Evolutionary conservation across 2,329 filamentous ascomycete genomes (phyloP).

Genomic region (Penicillium sp.): DNA sequence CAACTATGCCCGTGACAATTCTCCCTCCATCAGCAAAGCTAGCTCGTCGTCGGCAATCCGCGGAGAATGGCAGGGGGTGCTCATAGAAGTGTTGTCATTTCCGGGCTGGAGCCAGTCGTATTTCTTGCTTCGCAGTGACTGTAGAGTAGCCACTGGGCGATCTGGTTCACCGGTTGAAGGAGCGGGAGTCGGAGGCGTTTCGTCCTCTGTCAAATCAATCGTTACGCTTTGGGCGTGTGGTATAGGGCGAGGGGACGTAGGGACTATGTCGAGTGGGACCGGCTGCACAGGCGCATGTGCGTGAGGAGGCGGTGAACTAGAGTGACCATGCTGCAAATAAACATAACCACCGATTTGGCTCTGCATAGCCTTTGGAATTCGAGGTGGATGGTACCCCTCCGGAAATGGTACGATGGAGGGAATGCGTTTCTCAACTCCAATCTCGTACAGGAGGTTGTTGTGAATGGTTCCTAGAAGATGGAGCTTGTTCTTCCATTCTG

Average conservation of each 20-base stretch:
- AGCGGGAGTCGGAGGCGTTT: slow-evolving; percentile 2
- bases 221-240: not conserved
- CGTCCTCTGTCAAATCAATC: slow-evolving; percentile 30
- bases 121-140: slow-evolving; percentile 35
- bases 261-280: not conserved
- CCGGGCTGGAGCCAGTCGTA: slow-evolving; percentile 36
- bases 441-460: slow-evolving; percentile 33
- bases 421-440: slow-evolving; percentile 25
- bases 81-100: not conserved
- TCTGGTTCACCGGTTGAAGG: slow-evolving; percentile 13
- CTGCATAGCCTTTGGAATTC: not conserved
- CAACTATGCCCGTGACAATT: slow-evolving; percentile 26
- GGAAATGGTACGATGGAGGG: slow-evolving; percentile 26
- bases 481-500: slow-evolving; percentile 31
- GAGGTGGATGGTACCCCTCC: slow-evolving; percentile 26
- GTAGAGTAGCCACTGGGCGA: slow-evolving; percentile 27
- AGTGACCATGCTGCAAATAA: not conserved
- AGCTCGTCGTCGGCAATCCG: slow-evolving; percentile 29
- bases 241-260: not conserved
- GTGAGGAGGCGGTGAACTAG: not conserved
- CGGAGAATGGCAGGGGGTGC: not conserved
- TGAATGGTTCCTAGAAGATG: slow-evolving; percentile 28
- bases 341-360: slow-evolving; percentile 1
- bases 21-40: slow-evolving; percentile 32
- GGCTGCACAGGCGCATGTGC: not conserved